Conservation (phyloP, 2,329 filamentous ascomycete species). For the Calonectria multiphialidica region DNA sequence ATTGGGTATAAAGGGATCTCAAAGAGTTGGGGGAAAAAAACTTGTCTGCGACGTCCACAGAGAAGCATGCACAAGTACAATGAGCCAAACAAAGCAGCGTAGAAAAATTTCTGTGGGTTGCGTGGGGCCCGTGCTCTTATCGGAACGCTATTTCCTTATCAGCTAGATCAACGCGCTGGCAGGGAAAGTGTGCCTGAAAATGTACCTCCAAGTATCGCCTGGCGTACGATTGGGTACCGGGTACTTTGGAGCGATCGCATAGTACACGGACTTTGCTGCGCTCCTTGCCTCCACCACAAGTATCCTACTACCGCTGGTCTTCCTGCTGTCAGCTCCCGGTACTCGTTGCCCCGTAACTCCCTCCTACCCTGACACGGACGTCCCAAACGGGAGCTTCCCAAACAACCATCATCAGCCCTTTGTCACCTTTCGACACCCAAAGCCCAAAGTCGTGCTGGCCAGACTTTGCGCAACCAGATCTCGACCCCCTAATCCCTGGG, state of each 20-base stretch:
- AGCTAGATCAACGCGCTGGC: neutral
- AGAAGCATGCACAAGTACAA: conserved; percentile 5
- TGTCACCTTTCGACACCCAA: conserved; percentile 4
- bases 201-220: neutral
- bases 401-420: conserved; percentile 4
- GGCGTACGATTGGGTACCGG: neutral
- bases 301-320: neutral
- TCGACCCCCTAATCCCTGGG: neutral
- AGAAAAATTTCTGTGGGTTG: conserved; percentile 43
- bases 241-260: neutral
- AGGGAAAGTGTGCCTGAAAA: neutral
- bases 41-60: conserved; percentile 22
- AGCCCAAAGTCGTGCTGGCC: conserved; percentile 16
- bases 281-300: neutral
- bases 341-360: conserved; percentile 20
- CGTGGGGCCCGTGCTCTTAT: conserved; percentile 39
- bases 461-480: conserved; percentile 9
- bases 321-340: neutral
- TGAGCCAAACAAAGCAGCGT: conserved; percentile 19
- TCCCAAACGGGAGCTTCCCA: conserved; percentile 21
- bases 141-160: conserved; percentile 32
- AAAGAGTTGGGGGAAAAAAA: conserved; percentile 15
- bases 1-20: neutral
- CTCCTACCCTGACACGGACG: neutral
- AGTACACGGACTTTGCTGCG: neutral